Evolutionary conservation across 2,329 filamentous ascomycete genomes (phyloP).

Genomic region (Neopestalotiopsis rosae): DNA sequence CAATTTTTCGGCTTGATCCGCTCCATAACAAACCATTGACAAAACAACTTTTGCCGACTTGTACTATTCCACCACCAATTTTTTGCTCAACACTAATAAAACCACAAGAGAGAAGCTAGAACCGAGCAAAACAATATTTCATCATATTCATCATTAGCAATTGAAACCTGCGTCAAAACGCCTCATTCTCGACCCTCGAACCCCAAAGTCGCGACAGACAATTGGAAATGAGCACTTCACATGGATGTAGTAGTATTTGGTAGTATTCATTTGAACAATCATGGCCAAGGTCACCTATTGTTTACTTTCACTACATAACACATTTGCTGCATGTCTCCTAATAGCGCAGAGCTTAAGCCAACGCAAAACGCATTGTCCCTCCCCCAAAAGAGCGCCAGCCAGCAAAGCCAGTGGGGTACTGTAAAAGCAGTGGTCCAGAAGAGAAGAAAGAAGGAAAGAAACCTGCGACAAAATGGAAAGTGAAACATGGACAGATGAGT

Average conservation of each 20-base stretch:
- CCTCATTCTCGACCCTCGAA: constrained; percentile 4
- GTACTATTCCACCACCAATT: background rate
- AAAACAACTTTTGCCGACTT: background rate
- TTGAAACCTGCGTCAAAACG: background rate
- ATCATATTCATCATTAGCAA: background rate
- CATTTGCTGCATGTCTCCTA: constrained; percentile 1
- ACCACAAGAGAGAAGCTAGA: background rate
- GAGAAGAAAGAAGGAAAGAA: no score
- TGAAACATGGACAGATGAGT: constrained; percentile 1
- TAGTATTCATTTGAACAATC: background rate
- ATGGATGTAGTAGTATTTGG: background rate
- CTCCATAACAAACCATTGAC: background rate
- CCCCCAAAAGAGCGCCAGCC: background rate
- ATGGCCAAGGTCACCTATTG: background rate
- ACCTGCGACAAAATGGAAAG: background rate
- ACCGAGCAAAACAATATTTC: background rate
- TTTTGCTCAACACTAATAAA: background rate
- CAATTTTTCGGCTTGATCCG: background rate
- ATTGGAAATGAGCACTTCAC: constrained; percentile 5
- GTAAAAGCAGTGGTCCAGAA: no score
- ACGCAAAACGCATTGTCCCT: background rate
- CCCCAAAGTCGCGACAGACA: background rate
- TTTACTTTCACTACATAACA: background rate
- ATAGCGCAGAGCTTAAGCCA: constrained; percentile 9
- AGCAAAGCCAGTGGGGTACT: no score